phyloP scores from a whole-genome alignment of 129 eudicot species.

The Escallonia rubra region DNA sequence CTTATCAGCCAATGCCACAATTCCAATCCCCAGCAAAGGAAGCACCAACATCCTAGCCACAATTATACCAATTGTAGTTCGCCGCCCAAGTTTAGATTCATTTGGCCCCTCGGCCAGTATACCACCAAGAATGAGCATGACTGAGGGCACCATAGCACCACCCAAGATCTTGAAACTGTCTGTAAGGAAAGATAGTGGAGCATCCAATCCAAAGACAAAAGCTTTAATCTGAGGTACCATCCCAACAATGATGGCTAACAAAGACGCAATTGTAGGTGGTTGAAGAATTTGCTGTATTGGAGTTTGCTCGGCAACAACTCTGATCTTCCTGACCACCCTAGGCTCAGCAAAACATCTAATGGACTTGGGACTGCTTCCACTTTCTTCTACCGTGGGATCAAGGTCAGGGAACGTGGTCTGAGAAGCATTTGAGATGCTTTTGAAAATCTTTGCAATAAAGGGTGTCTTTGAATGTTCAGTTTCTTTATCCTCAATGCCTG shows the following conservation, averaged over 20 bases:
- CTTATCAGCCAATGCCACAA: conserved; percentile 48
- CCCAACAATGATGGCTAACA: conserved; percentile 62
- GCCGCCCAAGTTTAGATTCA: conserved; percentile 48
- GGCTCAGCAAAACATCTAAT: conserved; percentile 77
- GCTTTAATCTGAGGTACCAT: conserved; percentile 64
- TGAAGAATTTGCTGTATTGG: conserved; percentile 59
- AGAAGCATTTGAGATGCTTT: conserved; percentile 24
- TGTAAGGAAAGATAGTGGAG: conserved; percentile 46
- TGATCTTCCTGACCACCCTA: conserved; percentile 52
- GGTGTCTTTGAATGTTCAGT: conserved; percentile 73
- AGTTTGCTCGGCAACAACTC: conserved; percentile 71
- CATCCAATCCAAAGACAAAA: conserved; percentile 57
- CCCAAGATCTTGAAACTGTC: conserved; percentile 69
- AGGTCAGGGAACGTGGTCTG: conserved; percentile 42
- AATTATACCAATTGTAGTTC: conserved; percentile 62
- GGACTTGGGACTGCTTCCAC: conserved; percentile 42
- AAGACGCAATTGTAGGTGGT: conserved; percentile 68
- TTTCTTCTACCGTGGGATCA: conserved; percentile 38
- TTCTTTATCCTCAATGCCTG: conserved; percentile 76
- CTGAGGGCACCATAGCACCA: conserved; percentile 78
- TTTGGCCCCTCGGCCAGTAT: conserved; percentile 75
- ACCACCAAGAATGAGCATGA: conserved; percentile 76
- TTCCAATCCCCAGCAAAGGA: conserved; percentile 63
- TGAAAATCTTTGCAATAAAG: conserved; percentile 54
- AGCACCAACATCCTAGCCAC: conserved; percentile 68